phyloP scores from a whole-genome alignment of 805 yeast species.

The Candida adriatica region DNA sequence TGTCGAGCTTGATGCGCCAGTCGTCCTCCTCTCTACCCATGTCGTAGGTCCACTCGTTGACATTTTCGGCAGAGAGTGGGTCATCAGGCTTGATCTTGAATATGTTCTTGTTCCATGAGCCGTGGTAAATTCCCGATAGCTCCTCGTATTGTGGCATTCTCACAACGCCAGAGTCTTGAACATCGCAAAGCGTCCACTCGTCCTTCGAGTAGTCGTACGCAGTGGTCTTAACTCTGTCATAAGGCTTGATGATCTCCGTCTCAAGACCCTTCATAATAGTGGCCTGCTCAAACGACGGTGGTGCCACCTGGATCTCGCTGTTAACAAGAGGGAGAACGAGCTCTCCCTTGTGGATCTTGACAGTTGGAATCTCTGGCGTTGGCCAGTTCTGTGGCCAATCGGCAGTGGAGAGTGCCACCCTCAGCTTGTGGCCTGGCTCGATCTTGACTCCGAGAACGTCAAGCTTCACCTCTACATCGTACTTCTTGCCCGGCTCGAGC shows the following conservation, averaged over 20 bases:
- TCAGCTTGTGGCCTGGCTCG: conserved; percentile 31
- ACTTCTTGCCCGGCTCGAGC: conserved; percentile 26
- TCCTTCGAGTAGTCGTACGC: conserved; percentile 16
- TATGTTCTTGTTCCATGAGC: conserved; percentile 32
- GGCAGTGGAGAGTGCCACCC: conserved; percentile 35
- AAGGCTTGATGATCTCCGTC: conserved; percentile 16
- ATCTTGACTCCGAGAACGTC: conserved; percentile 35
- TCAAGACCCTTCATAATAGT: conserved; percentile 24
- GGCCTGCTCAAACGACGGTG: conserved; percentile 28
- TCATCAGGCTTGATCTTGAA: conserved; percentile 32
- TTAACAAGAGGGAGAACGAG: conserved; percentile 26
- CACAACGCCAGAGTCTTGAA: conserved; percentile 29
- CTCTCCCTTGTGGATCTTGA: conserved; percentile 28
- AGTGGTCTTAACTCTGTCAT: conserved; percentile 19
- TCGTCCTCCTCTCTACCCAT: conserved; percentile 32
- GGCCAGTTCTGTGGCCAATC: conserved; percentile 48
- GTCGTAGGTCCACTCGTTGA: conserved; percentile 34
- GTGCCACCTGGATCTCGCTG: conserved; percentile 5
- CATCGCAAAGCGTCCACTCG: conserved; percentile 19
- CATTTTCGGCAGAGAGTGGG: conserved; percentile 33
- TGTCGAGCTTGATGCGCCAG: conserved; percentile 32
- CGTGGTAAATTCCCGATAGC: conserved; percentile 32
- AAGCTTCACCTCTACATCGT: conserved; percentile 28
- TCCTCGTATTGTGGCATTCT: conserved; percentile 27
- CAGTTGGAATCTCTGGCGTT: conserved; percentile 32